Evolutionary conservation across 495 filamentous ascomycete genomes (phyloP).

Genomic region (Evansstolkia leycettana): DNA sequence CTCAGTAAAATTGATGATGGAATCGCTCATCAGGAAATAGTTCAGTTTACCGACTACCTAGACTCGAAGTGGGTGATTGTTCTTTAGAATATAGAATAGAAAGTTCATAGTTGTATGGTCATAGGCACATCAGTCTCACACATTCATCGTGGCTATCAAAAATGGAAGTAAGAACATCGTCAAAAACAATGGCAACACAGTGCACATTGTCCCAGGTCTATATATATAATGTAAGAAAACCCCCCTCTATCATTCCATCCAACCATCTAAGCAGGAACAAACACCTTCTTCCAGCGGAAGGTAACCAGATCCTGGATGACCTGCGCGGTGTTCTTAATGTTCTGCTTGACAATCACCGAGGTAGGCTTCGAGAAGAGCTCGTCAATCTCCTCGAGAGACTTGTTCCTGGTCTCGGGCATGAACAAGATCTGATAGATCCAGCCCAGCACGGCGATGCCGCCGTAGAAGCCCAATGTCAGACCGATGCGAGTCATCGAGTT

Average conservation of each 20-base stretch:
- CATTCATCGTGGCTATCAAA: too few species aligned
- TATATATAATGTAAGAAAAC: not conserved
- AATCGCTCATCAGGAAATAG: too few species aligned
- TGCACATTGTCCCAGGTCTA: not conserved
- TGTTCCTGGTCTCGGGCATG: slow-evolving; percentile 54
- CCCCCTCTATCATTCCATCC: not conserved
- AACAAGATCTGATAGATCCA: slow-evolving; percentile 49
- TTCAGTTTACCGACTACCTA: too few species aligned
- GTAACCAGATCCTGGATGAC: slow-evolving; percentile 18
- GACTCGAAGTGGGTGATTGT: too few species aligned
- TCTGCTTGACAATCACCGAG: slow-evolving; percentile 38
- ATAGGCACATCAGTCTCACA: too few species aligned
- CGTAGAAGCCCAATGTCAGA: slow-evolving; percentile 47
- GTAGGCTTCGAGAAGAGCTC: slow-evolving; percentile 44
- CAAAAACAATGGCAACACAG: too few species aligned
- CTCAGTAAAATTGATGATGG: too few species aligned
- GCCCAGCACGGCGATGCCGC: slow-evolving; percentile 44
- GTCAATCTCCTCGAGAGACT: slow-evolving; percentile 51
- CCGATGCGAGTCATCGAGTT: slow-evolving; percentile 43
- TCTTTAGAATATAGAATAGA: too few species aligned
- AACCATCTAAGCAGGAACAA: slow-evolving; percentile 10
- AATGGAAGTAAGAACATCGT: too few species aligned
- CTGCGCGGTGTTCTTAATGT: slow-evolving; percentile 26
- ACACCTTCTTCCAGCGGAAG: slow-evolving; percentile 23
- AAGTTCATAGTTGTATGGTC: too few species aligned